A percentile compares a stretch with the other conserved stretches of the same genome.
phyloP scores from a whole-genome alignment of 1,284 basidiomycete species.

The Ustilago tritici region DNA sequence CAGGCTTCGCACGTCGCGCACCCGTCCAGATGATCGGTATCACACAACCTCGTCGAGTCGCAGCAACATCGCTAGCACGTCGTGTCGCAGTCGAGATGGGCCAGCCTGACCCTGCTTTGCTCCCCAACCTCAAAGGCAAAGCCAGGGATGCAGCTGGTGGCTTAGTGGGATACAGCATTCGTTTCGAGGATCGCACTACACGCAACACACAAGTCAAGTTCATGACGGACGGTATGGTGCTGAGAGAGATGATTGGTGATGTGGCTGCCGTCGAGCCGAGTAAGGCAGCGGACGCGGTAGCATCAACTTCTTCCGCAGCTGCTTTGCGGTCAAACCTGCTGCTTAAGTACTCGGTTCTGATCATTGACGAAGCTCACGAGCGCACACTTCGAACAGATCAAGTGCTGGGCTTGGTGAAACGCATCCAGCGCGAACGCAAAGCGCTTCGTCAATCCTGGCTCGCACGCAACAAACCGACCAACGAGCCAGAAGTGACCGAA shows the following conservation, averaged over 20 bases:
- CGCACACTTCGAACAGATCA: slow-evolving; percentile 93
- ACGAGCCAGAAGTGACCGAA: slow-evolving; percentile 63
- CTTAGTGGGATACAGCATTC: slow-evolving; percentile 91
- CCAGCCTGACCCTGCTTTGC: slow-evolving; percentile 62
- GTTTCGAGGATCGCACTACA: slow-evolving; percentile 87
- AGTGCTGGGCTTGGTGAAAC: slow-evolving; percentile 88
- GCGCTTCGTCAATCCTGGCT: slow-evolving; percentile 73
- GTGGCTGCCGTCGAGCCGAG: slow-evolving; percentile 5
- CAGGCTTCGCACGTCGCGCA: slow-evolving; percentile 70
- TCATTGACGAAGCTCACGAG: slow-evolving; percentile 98
- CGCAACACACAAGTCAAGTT: slow-evolving; percentile 86
- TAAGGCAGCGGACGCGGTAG: not conserved
- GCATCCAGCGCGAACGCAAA: slow-evolving; percentile 69
- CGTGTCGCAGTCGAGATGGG: slow-evolving; percentile 90
- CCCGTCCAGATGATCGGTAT: slow-evolving; percentile 72
- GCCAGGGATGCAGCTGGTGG: slow-evolving; percentile 32
- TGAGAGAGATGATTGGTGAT: slow-evolving; percentile 81
- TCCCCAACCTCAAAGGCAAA: slow-evolving; percentile 38
- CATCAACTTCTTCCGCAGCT: slow-evolving; percentile 3
- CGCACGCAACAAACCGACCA: slow-evolving; percentile 56
- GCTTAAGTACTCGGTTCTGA: slow-evolving; percentile 85
- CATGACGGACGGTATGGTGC: slow-evolving; percentile 95
- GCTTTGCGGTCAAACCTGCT: slow-evolving; percentile 72
- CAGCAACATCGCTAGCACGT: slow-evolving; percentile 88
- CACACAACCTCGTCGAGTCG: slow-evolving; percentile 93